phyloP scores from a whole-genome alignment of 148 eudicot species.

The Linanthus parryae region DNA sequence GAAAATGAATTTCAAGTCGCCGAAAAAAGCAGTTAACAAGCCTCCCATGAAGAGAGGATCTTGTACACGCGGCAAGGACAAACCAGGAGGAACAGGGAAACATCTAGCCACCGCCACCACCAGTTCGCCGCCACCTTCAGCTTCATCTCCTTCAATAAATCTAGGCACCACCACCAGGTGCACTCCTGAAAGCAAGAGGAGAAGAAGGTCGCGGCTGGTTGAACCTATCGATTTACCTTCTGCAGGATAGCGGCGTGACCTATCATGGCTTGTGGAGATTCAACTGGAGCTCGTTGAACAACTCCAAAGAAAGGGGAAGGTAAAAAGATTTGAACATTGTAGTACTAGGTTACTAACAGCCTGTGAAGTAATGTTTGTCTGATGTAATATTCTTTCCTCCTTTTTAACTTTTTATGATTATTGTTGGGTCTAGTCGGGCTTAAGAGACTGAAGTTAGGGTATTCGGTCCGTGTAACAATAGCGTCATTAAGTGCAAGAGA shows the following conservation, averaged over 20 bases:
- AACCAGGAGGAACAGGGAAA: conserved; percentile 28
- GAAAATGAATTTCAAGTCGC: conserved; percentile 31
- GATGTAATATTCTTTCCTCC: conserved; percentile 6
- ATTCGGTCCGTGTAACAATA: no score
- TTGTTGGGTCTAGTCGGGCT: no score
- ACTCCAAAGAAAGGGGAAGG: neutral
- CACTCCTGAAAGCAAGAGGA: conserved; percentile 74
- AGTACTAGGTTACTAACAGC: neutral
- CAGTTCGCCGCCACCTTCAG: conserved; percentile 23
- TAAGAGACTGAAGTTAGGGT: no score
- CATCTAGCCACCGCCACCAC: conserved; percentile 22
- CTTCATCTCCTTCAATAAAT: conserved; percentile 26
- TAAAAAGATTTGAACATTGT: conserved; percentile 6
- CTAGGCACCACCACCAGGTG: conserved; percentile 28
- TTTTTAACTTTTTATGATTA: conserved; percentile 10
- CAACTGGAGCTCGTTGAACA: conserved; percentile 3
- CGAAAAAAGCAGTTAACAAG: conserved; percentile 65
- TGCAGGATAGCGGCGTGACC: conserved; percentile 16
- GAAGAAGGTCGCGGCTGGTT: conserved; percentile 43
- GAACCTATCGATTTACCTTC: conserved; percentile 38
- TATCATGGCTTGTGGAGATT: conserved; percentile 1
- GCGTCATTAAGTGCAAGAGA: no score
- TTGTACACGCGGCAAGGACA: conserved; percentile 16
- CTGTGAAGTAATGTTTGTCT: neutral
- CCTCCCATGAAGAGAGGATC: conserved; percentile 34